Conservation (phyloP, 106 monocot species). For the Apostasia shenzhenica region DNA sequence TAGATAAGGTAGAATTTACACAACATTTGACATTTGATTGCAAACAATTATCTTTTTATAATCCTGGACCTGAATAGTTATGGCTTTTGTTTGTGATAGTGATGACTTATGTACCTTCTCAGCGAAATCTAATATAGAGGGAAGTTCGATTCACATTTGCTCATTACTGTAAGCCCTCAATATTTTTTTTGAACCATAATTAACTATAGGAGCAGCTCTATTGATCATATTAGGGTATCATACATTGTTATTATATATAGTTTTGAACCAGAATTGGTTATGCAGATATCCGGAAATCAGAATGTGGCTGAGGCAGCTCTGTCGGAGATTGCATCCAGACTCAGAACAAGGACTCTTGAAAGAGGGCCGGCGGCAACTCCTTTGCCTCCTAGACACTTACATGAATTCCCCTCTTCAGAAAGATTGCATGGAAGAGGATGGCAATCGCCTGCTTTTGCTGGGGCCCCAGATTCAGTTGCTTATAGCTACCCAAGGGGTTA, state of each 20-base stretch:
- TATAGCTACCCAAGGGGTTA: slow-evolving; percentile 2
- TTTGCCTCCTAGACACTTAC: not conserved
- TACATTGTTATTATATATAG: not conserved
- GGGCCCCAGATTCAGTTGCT: not conserved
- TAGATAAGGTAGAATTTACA: too few species aligned
- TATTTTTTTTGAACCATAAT: too few species aligned
- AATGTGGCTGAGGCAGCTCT: slow-evolving; percentile 6
- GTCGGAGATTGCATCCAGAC: slow-evolving; percentile 3
- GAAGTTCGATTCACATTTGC: too few species aligned
- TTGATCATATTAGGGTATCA: too few species aligned
- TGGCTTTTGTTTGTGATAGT: too few species aligned
- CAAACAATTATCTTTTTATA: too few species aligned
- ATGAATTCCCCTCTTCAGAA: slow-evolving; percentile 6
- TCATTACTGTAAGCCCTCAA: too few species aligned
- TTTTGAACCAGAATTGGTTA: not conserved
- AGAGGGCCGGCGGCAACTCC: not conserved
- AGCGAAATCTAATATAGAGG: too few species aligned
- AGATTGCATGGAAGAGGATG: slow-evolving; percentile 2
- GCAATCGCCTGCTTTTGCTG: not conserved
- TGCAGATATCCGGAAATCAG: slow-evolving; percentile 7
- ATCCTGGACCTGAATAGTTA: too few species aligned
- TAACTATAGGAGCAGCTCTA: too few species aligned
- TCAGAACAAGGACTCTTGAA: slow-evolving; percentile 5
- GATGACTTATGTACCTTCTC: too few species aligned
- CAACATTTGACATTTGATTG: too few species aligned